Evolutionary conservation across 148 eudicot genomes (phyloP), one percentile per base, ranked within the genome.

Genomic region (Silene latifolia): DNA sequence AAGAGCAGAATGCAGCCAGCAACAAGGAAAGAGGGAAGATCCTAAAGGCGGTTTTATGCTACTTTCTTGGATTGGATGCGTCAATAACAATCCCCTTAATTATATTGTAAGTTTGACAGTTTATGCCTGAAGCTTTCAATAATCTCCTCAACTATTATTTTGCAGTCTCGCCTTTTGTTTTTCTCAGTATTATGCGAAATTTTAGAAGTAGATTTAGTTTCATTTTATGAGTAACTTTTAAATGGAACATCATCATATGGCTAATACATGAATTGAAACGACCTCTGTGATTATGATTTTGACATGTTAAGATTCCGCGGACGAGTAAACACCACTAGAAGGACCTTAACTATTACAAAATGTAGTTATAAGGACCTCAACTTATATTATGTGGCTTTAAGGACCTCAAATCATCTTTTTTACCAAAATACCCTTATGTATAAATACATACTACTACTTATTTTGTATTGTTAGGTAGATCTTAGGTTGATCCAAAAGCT

Each of bases 51-150:
- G 89, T 80, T 64, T 82, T 86, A 84, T 63, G 84, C 81, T 87
- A 81, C 82, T 84, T 93, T 85, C 48, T 85, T 85, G 83, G 90
- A 76, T 79, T 93, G 86, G 91, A 91, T 91, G 88, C 91, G 67
- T 72, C 97, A 77, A 61, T 93, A 74, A 88, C 84, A 76, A 74
- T 91, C 72, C 97, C 98, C 46, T 74, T 91, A 74, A 75, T 91
- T 69, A 82, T 89, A 87, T 88, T 93, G 98, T 93, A 87, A 91
- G 98, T 91, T 69, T 71, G 59, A 53, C 54, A 19, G 63, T 51
- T 63, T 74, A 48, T 64, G 24, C 17, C 54, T 79, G 74, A 78
- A 69, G 78, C 76, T 79, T 72, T 72, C 23, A 4, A 42, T 64
- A 67, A 19, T 32, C 54, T 61, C 25, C 47, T 27, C 17, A 35